A percentile compares a stretch with the other conserved stretches of the same genome.
Evolutionary conservation across 805 yeast species (phyloP).

Genomic region (Wickerhamiella qilinensis): DNA sequence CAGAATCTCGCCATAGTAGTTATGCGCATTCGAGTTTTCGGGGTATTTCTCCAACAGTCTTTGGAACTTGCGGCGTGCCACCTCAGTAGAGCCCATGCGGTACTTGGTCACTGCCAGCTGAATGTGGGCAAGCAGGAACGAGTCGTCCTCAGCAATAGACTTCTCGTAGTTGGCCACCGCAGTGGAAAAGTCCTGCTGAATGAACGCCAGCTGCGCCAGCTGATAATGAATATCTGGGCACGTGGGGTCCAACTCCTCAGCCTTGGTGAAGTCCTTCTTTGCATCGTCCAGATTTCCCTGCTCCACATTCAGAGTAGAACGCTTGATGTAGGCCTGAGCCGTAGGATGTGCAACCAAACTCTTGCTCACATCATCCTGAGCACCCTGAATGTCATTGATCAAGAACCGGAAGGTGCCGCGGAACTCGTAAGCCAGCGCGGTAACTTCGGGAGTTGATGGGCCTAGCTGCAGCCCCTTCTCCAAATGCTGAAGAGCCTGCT

Average conservation of each 20-base stretch:
- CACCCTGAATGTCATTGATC: conserved; percentile 51
- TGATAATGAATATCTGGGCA: conserved; percentile 83
- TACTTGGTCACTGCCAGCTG: conserved; percentile 87
- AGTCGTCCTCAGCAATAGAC: conserved; percentile 57
- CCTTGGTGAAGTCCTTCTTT: conserved; percentile 49
- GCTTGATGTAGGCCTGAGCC: conserved; percentile 63
- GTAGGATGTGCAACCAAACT: conserved; percentile 53
- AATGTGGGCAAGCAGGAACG: conserved; percentile 70
- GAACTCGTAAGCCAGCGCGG: conserved; percentile 69
- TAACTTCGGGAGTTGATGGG: conserved; percentile 12
- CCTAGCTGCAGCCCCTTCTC: conserved; percentile 9
- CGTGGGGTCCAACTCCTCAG: conserved; percentile 49
- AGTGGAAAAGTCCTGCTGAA: conserved; percentile 53
- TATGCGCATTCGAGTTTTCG: conserved; percentile 79
- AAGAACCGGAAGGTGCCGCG: conserved; percentile 71
- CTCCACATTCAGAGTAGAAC: conserved; percentile 76
- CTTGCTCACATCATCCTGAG: conserved; percentile 45
- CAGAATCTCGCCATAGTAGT: conserved; percentile 87
- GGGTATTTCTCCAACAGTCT: conserved; percentile 49
- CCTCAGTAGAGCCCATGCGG: conserved; percentile 47
- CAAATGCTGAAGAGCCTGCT: conserved; percentile 38
- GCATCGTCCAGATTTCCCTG: conserved; percentile 47
- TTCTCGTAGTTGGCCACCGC: conserved; percentile 64
- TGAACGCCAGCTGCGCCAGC: conserved; percentile 79
- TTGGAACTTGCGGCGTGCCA: conserved; percentile 46